Evolutionary conservation across 805 yeast genomes (phyloP), one percentile per base, ranked within the genome.

Genomic region (Spathaspora arborariae): DNA sequence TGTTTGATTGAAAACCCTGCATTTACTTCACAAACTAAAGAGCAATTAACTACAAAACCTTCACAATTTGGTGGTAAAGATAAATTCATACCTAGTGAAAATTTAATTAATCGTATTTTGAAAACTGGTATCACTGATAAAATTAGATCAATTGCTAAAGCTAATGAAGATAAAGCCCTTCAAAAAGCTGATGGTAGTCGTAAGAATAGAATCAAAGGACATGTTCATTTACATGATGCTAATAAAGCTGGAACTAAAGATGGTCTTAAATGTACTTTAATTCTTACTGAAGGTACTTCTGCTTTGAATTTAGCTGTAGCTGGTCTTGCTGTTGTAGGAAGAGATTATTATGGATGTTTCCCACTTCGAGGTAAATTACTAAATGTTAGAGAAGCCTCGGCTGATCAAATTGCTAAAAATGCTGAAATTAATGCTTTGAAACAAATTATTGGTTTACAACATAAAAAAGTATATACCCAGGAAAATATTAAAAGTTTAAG

Each of bases 261-360:
- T 18, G 96, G 97, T 21, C 76, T 84, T 57, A 87, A 88, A 64
- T 91, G 98, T 73, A 92, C 98, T 1, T 74, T 94, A 57, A 88
- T 94, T 59, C 68, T 94, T 48, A 94, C 99, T 2, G 99, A 94
- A 71, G 99, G 99, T 60, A 97, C 91, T 60, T 94, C 99, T 52
- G 99, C 99, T 55, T 75, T 81, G 72, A 80, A 96, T 2, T 74
- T 88, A 50, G 99, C 99, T 1, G 94, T 88, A 11, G 87, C 95
- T 2, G 99, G 99, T 22, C 73, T 94, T 30, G 85, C 96, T 0
- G 96, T 92, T 22, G 96, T 94, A 38, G 99, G 99, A 20, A 79
- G 98, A 66, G 97, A 94, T 64, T 81, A 80, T 56, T 94, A 90
- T 59, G 99, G 99, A 3, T 90, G 96, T 55, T 94, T 86, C 67